These are phyloP conservation scores for Colletotrichum lini DNA, from an alignment of 2,329 filamentous ascomycete genomes.

Conservation along the genomic window DNA sequence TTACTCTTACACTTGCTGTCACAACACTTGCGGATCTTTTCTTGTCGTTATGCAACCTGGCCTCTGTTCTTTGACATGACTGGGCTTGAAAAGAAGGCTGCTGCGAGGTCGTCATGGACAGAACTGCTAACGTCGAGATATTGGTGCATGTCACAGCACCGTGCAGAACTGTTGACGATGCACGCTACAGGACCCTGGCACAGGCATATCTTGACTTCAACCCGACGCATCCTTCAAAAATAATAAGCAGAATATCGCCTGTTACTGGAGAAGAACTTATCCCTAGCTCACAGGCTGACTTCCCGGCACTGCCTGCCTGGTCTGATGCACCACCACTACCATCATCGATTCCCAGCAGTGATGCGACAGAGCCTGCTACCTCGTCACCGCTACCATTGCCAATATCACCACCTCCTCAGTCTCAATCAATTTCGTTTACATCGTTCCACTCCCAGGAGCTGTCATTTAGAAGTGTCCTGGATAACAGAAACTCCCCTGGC, in stretches of 20 bases:
- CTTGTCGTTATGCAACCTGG: neutral
- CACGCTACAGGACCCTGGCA: conserved; percentile 64
- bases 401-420: neutral
- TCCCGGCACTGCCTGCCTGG: conserved; percentile 22
- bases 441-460: conserved; percentile 50
- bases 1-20: neutral
- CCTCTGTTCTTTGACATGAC: conserved; percentile 23
- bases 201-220: conserved; percentile 66
- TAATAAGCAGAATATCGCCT: neutral
- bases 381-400: conserved; percentile 24
- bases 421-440: neutral
- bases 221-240: conserved; percentile 46
- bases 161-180: conserved; percentile 63
- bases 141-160: conserved; percentile 70
- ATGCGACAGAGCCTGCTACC: conserved; percentile 20
- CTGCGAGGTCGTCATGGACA: conserved; percentile 36
- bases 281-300: conserved; percentile 21
- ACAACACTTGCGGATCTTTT: too few species aligned
- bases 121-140: conserved; percentile 62
- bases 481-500: conserved; percentile 57
- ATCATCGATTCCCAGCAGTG: conserved; percentile 19
- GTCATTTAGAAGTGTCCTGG: conserved; percentile 61
- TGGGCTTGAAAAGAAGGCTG: neutral
- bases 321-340: conserved; percentile 15
- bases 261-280: conserved; percentile 2